Conservation (phyloP, 768 basidiomycete species). For the Astraeus odoratus region DNA sequence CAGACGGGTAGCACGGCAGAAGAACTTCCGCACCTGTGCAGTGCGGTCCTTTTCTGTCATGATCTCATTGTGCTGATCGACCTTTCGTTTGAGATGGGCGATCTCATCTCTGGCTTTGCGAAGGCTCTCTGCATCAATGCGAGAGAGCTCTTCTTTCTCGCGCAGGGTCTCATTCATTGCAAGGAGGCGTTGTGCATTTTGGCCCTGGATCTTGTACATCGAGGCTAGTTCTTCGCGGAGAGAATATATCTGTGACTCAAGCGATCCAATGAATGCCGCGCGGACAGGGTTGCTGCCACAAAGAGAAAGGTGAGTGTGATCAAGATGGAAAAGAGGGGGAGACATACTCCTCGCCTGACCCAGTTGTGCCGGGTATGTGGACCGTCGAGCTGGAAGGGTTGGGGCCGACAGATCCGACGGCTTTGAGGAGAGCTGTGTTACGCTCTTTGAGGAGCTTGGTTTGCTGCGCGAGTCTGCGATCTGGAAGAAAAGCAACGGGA, state of each 20-base stretch:
- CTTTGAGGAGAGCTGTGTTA: constrained; percentile 81
- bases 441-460: constrained; percentile 88
- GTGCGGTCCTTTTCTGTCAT: constrained; percentile 87
- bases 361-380: constrained; percentile 43
- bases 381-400: constrained; percentile 60
- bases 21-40: constrained; percentile 78
- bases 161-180: constrained; percentile 93
- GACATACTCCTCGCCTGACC: constrained; percentile 62
- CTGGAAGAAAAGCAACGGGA: too few relatives aligned
- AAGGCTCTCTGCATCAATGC: constrained; percentile 75
- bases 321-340: neutral
- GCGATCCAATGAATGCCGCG: constrained; percentile 82
- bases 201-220: constrained; percentile 93
- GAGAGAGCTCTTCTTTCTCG: constrained; percentile 84
- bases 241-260: constrained; percentile 90
- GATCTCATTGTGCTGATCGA: constrained; percentile 76
- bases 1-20: too few relatives aligned
- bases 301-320: constrained; percentile 1
- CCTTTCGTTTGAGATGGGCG: constrained; percentile 60
- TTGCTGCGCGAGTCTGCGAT: constrained; percentile 87
- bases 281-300: constrained; percentile 68
- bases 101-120: constrained; percentile 75
- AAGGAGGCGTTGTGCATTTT: constrained; percentile 88
- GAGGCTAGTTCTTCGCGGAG: constrained; percentile 89
- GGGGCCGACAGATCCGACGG: constrained; percentile 64